These are phyloP conservation scores for Sugiyamaella lignohabitans DNA, from an alignment of 805 yeast genomes.

Conservation along the genomic window DNA sequence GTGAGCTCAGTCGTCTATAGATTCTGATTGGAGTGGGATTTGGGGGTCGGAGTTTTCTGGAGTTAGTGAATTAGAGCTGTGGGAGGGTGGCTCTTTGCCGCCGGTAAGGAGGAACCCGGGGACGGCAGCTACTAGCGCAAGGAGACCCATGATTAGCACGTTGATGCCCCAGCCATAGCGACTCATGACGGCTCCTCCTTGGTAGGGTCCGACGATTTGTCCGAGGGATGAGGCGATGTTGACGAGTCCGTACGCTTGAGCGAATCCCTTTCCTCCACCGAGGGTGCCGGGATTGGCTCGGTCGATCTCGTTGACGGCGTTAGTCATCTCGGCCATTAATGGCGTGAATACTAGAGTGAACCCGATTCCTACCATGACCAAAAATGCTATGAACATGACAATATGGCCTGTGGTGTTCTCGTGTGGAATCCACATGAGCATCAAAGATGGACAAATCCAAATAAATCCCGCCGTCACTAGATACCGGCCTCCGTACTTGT, in stretches of 20 bases:
- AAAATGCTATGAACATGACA: constrained; percentile 26
- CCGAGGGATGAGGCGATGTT: constrained; percentile 32
- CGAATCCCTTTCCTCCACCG: constrained; percentile 30
- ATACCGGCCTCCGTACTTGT: constrained; percentile 26
- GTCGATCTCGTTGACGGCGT: constrained; percentile 22
- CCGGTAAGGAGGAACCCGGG: constrained; percentile 28
- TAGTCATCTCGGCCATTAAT: constrained; percentile 27
- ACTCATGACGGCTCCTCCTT: constrained; percentile 24
- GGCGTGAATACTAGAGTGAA: constrained; percentile 23
- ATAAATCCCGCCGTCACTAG: constrained; percentile 24
- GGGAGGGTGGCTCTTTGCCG: constrained; percentile 15
- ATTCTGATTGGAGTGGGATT: too few relatives aligned
- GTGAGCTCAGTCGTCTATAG: too few relatives aligned
- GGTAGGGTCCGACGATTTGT: constrained; percentile 30
- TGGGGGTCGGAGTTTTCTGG: too few relatives aligned
- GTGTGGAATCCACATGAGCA: constrained; percentile 27
- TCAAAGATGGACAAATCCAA: constrained; percentile 14
- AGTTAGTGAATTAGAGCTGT: too few relatives aligned
- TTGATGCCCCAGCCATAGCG: constrained; percentile 24
- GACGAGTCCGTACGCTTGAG: constrained; percentile 31
- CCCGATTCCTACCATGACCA: constrained; percentile 25
- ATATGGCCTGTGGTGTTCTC: constrained; percentile 21
- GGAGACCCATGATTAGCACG: constrained; percentile 20
- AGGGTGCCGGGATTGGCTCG: constrained; percentile 25
- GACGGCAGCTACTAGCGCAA: constrained; percentile 17